Conservation (phyloP, 805 yeast genomes). For the Wickerhamiella occidentalis region DNA sequence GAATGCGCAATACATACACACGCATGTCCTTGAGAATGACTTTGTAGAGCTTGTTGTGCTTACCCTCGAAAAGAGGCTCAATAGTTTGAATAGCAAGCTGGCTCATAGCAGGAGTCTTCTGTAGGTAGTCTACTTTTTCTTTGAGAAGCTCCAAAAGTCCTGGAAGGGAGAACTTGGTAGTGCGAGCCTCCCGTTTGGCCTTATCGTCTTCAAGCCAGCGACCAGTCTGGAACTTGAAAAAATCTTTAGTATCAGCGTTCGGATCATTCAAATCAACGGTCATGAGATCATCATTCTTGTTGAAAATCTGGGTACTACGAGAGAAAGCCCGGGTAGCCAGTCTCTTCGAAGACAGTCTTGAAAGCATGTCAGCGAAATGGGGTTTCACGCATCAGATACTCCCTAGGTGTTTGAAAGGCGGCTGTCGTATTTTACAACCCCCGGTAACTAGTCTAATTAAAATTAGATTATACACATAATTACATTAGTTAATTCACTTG, state of each 20-base stretch:
- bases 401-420: too few relatives aligned
- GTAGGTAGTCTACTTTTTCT: conserved; percentile 22
- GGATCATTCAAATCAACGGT: conserved; percentile 19
- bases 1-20: conserved; percentile 66
- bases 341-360: not conserved
- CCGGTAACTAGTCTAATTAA: too few relatives aligned
- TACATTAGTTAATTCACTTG: too few relatives aligned
- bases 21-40: conserved; percentile 50
- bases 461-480: too few relatives aligned
- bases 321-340: conserved; percentile 3
- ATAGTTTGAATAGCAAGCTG: conserved; percentile 51
- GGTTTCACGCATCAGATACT: too few relatives aligned
- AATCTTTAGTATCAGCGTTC: conserved; percentile 28
- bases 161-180: conserved; percentile 67
- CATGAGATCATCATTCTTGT: conserved; percentile 14
- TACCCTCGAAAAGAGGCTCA: conserved; percentile 83
- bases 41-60: conserved; percentile 79
- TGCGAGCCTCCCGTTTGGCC: conserved; percentile 59
- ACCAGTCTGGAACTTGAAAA: conserved; percentile 90
- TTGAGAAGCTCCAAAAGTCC: conserved; percentile 43
- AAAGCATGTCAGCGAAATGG: conserved; percentile 1
- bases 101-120: conserved; percentile 33
- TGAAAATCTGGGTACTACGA: not conserved
- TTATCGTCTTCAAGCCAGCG: conserved; percentile 79
- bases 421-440: too few relatives aligned